phyloP scores from a whole-genome alignment of 345 rosid species.

The Hibiscus trionum region DNA sequence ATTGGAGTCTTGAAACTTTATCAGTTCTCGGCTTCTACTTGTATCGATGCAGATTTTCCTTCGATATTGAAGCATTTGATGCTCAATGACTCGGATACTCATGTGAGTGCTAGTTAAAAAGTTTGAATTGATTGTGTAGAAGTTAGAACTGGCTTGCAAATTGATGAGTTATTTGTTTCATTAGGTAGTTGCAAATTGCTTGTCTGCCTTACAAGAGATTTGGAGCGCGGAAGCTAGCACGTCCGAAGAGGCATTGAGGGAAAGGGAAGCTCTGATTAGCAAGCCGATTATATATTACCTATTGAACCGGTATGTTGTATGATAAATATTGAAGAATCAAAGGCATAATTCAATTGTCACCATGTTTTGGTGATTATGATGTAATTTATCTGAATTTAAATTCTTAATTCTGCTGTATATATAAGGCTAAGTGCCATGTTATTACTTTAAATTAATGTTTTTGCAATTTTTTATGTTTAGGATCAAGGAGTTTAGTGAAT shows the following conservation, averaged over 20 bases:
- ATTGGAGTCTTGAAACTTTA: conserved; percentile 80
- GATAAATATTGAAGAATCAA: background rate
- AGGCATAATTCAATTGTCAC: background rate
- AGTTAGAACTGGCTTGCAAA: background rate
- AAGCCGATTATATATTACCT: conserved; percentile 65
- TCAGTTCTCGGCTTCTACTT: conserved; percentile 76
- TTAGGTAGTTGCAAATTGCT: conserved; percentile 87
- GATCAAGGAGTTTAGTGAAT: conserved; percentile 87
- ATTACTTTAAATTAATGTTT: background rate
- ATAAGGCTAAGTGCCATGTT: background rate
- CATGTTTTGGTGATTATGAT: conserved; percentile 7
- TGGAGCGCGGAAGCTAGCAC: conserved; percentile 78
- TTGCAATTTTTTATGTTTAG: conserved; percentile 35
- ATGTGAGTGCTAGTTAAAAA: conserved; percentile 35
- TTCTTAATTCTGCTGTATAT: background rate
- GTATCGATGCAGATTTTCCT: conserved; percentile 81
- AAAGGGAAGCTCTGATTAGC: conserved; percentile 76
- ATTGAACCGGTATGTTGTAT: conserved; percentile 57
- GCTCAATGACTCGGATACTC: conserved; percentile 76
- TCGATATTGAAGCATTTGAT: conserved; percentile 64
- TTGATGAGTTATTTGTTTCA: conserved; percentile 6
- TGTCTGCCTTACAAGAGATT: conserved; percentile 88
- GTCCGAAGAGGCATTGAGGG: conserved; percentile 81
- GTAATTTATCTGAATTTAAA: background rate
- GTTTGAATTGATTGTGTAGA: background rate